Evolutionary conservation across 495 filamentous ascomycete genomes (phyloP).

Genomic region (Aspergillus coremiiformis): DNA sequence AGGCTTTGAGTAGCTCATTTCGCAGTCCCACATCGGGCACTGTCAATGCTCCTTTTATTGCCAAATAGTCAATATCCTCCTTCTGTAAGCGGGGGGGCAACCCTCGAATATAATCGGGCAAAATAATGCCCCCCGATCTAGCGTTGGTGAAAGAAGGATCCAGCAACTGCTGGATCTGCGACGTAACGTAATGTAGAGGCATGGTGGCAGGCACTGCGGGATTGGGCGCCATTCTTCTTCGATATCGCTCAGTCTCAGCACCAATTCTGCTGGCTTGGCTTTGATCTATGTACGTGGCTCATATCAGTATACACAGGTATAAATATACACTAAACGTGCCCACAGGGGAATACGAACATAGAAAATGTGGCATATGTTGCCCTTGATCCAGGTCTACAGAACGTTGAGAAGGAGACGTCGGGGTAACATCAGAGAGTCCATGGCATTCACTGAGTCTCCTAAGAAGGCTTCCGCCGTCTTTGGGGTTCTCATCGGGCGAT

Average conservation of each 20-base stretch:
- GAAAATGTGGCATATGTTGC: conserved; percentile 44
- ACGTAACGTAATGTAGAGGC: conserved; percentile 31
- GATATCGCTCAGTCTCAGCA: conserved; percentile 23
- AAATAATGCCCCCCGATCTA: conserved; percentile 23
- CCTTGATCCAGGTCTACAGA: conserved; percentile 38
- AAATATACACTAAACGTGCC: background rate
- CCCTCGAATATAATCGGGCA: conserved; percentile 68
- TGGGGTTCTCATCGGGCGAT: conserved; percentile 32
- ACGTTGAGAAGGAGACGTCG: conserved; percentile 35
- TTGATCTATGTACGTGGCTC: conserved; percentile 25
- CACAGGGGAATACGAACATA: conserved; percentile 29
- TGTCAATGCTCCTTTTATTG: conserved; percentile 64
- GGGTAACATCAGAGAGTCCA: conserved; percentile 25
- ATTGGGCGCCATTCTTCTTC: conserved; percentile 32
- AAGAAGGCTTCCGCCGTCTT: conserved; percentile 27
- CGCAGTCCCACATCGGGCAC: conserved; percentile 60
- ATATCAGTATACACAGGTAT: conserved; percentile 5
- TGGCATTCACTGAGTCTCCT: conserved; percentile 23
- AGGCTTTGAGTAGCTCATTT: conserved; percentile 65
- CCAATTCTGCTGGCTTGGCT: conserved; percentile 30
- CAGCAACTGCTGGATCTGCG: conserved; percentile 37
- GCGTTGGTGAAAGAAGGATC: conserved; percentile 30
- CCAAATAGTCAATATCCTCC: conserved; percentile 70
- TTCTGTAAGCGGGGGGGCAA: conserved; percentile 59
- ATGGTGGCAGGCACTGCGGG: conserved; percentile 32